phyloP scores from a whole-genome alignment of 345 rosid genomes.

The Noccaea caerulescens region DNA sequence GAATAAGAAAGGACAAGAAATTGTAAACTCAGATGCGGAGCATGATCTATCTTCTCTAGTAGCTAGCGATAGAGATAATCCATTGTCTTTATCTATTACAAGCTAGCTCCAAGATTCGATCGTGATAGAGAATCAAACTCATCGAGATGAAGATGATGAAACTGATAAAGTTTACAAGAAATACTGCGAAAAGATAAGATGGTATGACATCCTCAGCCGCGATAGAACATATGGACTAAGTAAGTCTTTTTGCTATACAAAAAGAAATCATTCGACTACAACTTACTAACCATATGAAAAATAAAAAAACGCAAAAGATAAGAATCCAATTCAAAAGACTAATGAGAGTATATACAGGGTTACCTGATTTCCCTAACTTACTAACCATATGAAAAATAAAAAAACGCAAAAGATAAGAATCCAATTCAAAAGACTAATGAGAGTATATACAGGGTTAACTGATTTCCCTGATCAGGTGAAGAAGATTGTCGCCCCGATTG shows the following conservation, averaged over 20 bases:
- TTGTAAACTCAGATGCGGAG: neutral
- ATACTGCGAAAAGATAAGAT: conserved; percentile 61
- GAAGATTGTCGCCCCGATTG: too few relatives aligned
- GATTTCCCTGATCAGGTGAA: too few relatives aligned
- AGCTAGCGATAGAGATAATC: conserved; percentile 35
- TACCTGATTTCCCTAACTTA: too few relatives aligned
- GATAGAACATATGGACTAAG: conserved; percentile 64
- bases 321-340: too few relatives aligned
- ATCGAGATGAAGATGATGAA: conserved; percentile 16
- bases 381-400: too few relatives aligned
- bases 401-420: too few relatives aligned
- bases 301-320: too few relatives aligned
- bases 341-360: too few relatives aligned
- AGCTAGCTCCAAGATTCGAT: conserved; percentile 31
- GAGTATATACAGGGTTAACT: too few relatives aligned
- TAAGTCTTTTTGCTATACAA: conserved; percentile 30
- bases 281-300: conserved; percentile 24
- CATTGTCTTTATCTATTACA: conserved; percentile 10
- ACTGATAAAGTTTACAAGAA: conserved; percentile 50
- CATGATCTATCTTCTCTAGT: conserved; percentile 34
- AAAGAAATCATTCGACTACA: too few relatives aligned
- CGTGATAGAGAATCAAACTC: conserved; percentile 11
- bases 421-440: too few relatives aligned
- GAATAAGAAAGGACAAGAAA: conserved; percentile 26
- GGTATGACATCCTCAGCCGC: conserved; percentile 64